Base-by-base conservation (phyloP, 305 asterid genomes). In the Fraxinus floribunda region DNA sequence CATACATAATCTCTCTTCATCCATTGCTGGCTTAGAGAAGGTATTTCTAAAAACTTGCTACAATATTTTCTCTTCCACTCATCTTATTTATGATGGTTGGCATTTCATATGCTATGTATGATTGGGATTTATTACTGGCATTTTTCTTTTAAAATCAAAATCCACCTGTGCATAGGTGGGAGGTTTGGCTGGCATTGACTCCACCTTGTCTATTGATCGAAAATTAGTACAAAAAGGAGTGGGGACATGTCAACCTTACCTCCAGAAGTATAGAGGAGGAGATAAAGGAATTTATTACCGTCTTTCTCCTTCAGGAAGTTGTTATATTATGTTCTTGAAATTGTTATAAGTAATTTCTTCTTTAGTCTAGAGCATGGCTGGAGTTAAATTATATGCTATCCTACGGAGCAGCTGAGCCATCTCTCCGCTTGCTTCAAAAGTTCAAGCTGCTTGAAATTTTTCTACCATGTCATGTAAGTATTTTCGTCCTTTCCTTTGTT, bases 391-490 rank as follows among this genome's bases (percentile, higher is more conserved):
- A 94, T 87, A 94, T 96, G 98, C 91, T 96, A 49, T 90, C 99
- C 8, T 96, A 91, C 87, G 99, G 99, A 82, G 98, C 99, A 83
- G 97, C 98, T 41, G 98, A 87, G 88, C 89, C 93, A 87, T 94
- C 99, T 80, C 82, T 96, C 77, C 82, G 84, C 83, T 84, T 93
- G 89, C 98, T 96, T 81, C 85, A 83, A 85, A 91, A 89, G 89
- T 94, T 88, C 86, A 90, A 78, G 73, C 79, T 96, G 83, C 97
- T 96, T 18, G 92, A 87, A 78, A 88, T 91, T 57, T 86, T 96
- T 82, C 90, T 96, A 55, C 99, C 99, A 24, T 88, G 92, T 88
- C 97, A 96, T 57, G 99, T 95, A 88, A 87, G 91, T 85, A 78
- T 39, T 83, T 85, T 84, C 44, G 74, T 46, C 20, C 80, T 38